phyloP scores from a whole-genome alignment of 768 basidiomycete genomes.

The Serendipita sp. region DNA sequence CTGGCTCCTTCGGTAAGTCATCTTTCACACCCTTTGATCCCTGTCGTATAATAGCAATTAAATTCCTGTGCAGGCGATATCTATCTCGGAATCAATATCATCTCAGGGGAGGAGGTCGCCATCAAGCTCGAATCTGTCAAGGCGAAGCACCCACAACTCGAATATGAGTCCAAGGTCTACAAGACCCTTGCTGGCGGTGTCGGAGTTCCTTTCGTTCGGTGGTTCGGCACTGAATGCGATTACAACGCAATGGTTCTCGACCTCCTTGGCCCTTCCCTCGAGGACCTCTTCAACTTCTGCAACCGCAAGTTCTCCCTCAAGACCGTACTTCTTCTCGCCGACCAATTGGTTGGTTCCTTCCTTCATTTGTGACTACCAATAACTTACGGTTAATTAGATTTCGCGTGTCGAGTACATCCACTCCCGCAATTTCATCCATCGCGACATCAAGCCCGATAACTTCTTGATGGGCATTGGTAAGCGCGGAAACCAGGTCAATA shows the following conservation, averaged over 20 bases:
- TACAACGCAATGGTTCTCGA: constrained; percentile 99
- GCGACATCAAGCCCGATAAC: constrained; percentile 97
- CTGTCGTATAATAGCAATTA: neutral
- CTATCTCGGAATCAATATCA: constrained; percentile 99
- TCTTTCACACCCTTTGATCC: neutral
- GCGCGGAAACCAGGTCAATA: constrained; percentile 97
- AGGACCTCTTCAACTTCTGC: constrained; percentile 76
- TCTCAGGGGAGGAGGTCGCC: constrained; percentile 97
- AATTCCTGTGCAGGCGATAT: constrained; percentile 57
- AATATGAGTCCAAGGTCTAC: constrained; percentile 67
- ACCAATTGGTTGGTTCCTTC: constrained; percentile 62
- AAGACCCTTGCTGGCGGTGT: constrained; percentile 99
- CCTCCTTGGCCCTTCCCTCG: constrained; percentile 72
- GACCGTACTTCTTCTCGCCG: constrained; percentile 83
- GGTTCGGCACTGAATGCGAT: constrained; percentile 65
- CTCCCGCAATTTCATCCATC: constrained; percentile 83
- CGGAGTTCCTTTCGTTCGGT: constrained; percentile 94
- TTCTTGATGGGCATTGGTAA: constrained; percentile 99
- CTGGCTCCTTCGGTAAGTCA: constrained; percentile 83
- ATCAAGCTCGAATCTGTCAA: constrained; percentile 99
- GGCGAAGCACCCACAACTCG: constrained; percentile 99
- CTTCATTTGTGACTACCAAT: neutral
- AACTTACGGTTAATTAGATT: constrained; percentile 33
- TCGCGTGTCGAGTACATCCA: constrained; percentile 95
- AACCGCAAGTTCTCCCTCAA: constrained; percentile 88